Evolutionary conservation across 805 yeast genomes (phyloP).

Genomic region (Nakazawaea siamensis): DNA sequence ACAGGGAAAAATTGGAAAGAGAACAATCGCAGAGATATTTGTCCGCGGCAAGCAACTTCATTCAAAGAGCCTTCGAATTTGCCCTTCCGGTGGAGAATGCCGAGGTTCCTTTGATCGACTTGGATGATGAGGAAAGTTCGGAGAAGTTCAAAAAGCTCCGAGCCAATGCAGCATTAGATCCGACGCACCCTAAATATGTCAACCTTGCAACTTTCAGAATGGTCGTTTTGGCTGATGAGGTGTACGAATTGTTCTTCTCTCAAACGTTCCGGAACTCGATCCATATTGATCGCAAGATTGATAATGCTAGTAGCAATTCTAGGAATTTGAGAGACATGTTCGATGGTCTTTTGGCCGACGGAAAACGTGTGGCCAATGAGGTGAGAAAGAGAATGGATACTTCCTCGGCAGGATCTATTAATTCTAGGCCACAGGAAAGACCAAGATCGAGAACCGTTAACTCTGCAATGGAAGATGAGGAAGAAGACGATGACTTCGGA

Average conservation of each 20-base stretch:
- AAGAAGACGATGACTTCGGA: constrained; percentile 17
- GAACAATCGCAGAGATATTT: constrained; percentile 75
- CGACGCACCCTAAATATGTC: constrained; percentile 64
- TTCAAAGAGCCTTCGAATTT: constrained; percentile 83
- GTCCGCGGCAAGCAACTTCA: constrained; percentile 78
- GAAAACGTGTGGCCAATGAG: constrained; percentile 82
- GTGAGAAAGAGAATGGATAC: constrained; percentile 82
- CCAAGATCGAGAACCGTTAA: constrained; percentile 18
- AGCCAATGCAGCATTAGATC: constrained; percentile 79
- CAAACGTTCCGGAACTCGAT: constrained; percentile 58
- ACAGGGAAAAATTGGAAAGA: constrained; percentile 50
- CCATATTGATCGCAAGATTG: constrained; percentile 52
- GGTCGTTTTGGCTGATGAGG: constrained; percentile 91
- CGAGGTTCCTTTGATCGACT: constrained; percentile 30
- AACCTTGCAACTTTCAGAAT: constrained; percentile 86
- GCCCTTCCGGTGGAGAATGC: constrained; percentile 62
- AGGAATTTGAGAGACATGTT: constrained; percentile 76
- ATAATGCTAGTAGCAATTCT: constrained; percentile 33
- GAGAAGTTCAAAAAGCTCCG: constrained; percentile 25
- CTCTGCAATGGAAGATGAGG: constrained; percentile 11
- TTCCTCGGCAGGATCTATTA: constrained; percentile 15
- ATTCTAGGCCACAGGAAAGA: constrained; percentile 15
- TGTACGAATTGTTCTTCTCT: constrained; percentile 79
- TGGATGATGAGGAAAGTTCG: constrained; percentile 27
- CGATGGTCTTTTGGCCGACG: constrained; percentile 87